These are phyloP conservation scores for Fusarium chuoi DNA, from an alignment of 2,329 filamentous ascomycete species.

Conservation along the genomic window DNA sequence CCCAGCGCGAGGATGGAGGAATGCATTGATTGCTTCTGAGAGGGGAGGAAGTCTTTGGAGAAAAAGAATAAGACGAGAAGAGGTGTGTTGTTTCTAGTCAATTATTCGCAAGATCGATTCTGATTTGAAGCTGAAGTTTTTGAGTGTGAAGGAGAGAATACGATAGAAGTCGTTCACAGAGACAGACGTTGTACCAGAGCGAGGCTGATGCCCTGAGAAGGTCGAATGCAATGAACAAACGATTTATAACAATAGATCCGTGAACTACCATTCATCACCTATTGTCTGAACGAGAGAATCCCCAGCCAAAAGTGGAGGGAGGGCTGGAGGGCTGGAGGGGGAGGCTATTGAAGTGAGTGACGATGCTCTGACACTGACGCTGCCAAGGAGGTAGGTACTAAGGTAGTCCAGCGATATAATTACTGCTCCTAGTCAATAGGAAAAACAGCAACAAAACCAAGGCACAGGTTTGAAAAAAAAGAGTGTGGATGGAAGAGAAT, in stretches of 20 bases:
- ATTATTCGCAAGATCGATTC: not conserved
- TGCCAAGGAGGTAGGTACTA: constrained; percentile 28
- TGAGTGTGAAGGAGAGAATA: not conserved
- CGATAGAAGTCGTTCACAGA: constrained; percentile 14
- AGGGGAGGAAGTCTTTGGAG: not conserved
- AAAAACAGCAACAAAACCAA: constrained; percentile 1
- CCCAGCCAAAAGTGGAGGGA: constrained; percentile 27
- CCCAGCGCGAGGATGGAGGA: constrained; percentile 41
- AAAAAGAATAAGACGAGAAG: not conserved
- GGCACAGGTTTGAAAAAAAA: too few relatives aligned
- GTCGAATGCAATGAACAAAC: not conserved
- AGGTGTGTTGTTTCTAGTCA: not conserved
- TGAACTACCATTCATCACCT: constrained; percentile 1
- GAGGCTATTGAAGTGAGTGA: constrained; percentile 23
- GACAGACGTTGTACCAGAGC: not conserved
- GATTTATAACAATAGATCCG: constrained; percentile 30
- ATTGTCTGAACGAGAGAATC: constrained; percentile 30
- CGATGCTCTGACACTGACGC: constrained; percentile 23
- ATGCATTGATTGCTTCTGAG: constrained; percentile 41
- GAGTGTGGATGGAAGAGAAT: constrained; percentile 7
- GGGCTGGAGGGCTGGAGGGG: constrained; percentile 17
- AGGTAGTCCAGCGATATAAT: constrained; percentile 24
- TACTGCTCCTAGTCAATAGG: constrained; percentile 27
- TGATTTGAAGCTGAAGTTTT: constrained; percentile 12
- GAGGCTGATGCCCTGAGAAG: not conserved